phyloP scores from a whole-genome alignment of 257 asterid species.

The Paulownia fortunei region DNA sequence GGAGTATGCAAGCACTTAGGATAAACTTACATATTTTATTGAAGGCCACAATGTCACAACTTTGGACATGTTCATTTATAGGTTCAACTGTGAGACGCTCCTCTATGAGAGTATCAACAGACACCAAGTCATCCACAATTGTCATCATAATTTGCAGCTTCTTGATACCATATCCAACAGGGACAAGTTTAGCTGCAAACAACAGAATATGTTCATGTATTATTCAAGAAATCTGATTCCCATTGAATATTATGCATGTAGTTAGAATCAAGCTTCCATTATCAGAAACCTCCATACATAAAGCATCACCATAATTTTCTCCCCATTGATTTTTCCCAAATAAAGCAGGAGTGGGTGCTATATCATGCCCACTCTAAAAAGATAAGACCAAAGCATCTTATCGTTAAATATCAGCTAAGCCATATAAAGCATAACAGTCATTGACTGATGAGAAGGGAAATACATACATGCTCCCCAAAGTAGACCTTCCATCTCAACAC shows the following conservation, averaged over 20 bases:
- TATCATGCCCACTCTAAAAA: not conserved
- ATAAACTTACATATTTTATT: slow-evolving; percentile 59
- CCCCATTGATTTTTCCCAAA: too few species aligned
- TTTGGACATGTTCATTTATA: slow-evolving; percentile 57
- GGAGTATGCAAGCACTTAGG: not conserved
- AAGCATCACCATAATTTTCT: not conserved
- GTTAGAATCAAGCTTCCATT: not conserved
- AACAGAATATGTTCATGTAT: not conserved
- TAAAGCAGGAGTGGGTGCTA: not conserved
- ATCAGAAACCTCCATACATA: not conserved
- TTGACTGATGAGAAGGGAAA: not conserved
- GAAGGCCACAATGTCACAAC: slow-evolving; percentile 74
- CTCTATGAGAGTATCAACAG: slow-evolving; percentile 63
- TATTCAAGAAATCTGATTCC: not conserved
- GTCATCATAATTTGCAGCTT: slow-evolving; percentile 86
- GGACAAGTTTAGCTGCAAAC: slow-evolving; percentile 73
- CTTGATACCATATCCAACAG: slow-evolving; percentile 92
- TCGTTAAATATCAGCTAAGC: not conserved
- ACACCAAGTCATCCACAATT: slow-evolving; percentile 85
- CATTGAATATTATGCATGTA: not conserved
- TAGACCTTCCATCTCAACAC: slow-evolving; percentile 81
- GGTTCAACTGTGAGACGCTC: slow-evolving; percentile 55
- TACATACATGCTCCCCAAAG: slow-evolving; percentile 89
- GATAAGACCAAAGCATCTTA: not conserved
- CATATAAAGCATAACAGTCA: not conserved